Base-by-base conservation (phyloP, 2,329 filamentous ascomycete species). In the Beauveria brongniartii region DNA sequence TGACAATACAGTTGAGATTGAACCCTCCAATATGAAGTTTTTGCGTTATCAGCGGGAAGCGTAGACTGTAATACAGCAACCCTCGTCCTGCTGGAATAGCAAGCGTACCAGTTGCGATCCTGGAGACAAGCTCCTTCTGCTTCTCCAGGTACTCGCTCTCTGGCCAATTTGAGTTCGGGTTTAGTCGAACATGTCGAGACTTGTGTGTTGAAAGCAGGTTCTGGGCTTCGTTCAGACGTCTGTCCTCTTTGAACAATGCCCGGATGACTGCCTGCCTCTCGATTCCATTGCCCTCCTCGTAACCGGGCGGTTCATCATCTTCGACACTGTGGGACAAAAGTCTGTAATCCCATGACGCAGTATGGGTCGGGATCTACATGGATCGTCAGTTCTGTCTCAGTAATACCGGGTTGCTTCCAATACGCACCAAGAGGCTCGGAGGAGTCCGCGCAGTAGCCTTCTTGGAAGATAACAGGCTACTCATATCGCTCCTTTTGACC, bases 11-110 rank as follows among this genome's bases (percentile, higher is more conserved):
- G 58, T 90, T 91, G 41, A 96, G 81, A 65, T 92, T 96, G 75
- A 99, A 99, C 0, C 92, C 93, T 54, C 89, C 84, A 50, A 97
- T 89, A 16, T 89, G 87, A 67, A 95, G 91, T 69, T 92, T 95
- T 71, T 99, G 94, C 0, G 94, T 99, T 55, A 97, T 79, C 18
- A 99, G 78, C 12, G 95, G 95, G 62, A 90, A 88, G 41, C 92
- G 88, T 59, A 93, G 86, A 66, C 91, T 90, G 73, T 91, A 99
- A 71, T 93, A 90, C 60, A 97, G 79, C 73, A 99, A 85, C 2
- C 88, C 92, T 64, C 92, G 87, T 1, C 95, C 95, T 6, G 91
- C 83, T 1, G 94, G 91, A 58, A 97, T 88, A 1, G 94, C 92
- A 62, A 97, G 80, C 16, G 93, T 97, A 62, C 94, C 86, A 51